Evolutionary conservation across 2,329 filamentous ascomycete genomes (phyloP), one percentile per base, ranked within the genome.

Genomic region (Dactylellina sp.): DNA sequence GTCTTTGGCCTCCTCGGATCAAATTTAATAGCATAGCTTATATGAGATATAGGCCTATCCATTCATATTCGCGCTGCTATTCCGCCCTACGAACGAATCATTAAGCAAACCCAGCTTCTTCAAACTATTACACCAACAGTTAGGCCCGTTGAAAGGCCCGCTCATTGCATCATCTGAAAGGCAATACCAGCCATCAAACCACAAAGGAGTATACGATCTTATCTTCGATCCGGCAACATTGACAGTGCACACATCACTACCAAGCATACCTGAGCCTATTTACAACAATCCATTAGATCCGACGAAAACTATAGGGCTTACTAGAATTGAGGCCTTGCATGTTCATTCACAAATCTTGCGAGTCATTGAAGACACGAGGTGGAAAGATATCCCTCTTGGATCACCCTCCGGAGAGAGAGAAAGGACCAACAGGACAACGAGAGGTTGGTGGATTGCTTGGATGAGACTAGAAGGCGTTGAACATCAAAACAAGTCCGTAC

Each of bases 1-100:
- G 64, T 63, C 24, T 32, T 50, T 18, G 16, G 44, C 50, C 16
- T 5, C 16, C 20, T 24, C n/a, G 24, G 24, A 16, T 22, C 16
- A 2, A 18, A 24, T 1, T 25, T 16, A 16, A 57, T 42, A 12
- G 2, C n/a, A 40, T 40, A 9, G 7, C 62, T 74, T 50, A 74
- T 12, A 9, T 12, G 16, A 55, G 20, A 20, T 28, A 44, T n/a
- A 63, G 77, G 76, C 78, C 16, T 76, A 76, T 37, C 91, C 91
- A 0, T 94, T 94, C 80, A 86, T 94, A 52, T 93, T 91, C 79
- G 86, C 89, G 0, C 89, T 95, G 74, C 83, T 95, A 2, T 94
- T 94, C 80, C 82, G 85, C 52, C 82, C 85, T 44, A 84, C 84
- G 50, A 89, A 89, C 5, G 84, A 86, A 61, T 86, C 87, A 0